Percentiles rank a stretch among this genome's conserved stretches.
These are phyloP conservation scores for Apiospora kogelbergensis DNA, from an alignment of 2,329 filamentous ascomycete genomes.

Conservation along the genomic window DNA sequence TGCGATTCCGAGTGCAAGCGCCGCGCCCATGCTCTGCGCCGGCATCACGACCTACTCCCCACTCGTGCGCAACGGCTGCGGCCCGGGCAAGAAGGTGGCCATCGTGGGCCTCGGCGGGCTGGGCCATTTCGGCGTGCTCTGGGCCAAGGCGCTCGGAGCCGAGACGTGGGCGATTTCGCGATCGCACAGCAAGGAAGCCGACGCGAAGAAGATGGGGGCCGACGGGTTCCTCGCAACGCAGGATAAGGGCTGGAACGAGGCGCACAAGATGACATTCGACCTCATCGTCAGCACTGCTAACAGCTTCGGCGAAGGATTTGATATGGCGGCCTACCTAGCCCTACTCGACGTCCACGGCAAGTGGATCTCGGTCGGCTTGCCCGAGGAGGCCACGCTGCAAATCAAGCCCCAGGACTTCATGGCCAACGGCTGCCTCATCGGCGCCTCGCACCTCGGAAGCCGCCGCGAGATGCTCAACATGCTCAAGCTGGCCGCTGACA, in stretches of 20 bases:
- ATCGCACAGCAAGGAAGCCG: constrained; percentile 58
- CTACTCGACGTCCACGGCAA: constrained; percentile 79
- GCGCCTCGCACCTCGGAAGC: constrained; percentile 69
- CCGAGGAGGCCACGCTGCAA: constrained; percentile 70
- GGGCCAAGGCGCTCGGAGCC: constrained; percentile 65
- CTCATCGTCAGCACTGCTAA: constrained; percentile 76
- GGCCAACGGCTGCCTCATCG: constrained; percentile 71
- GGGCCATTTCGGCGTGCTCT: constrained; percentile 70
- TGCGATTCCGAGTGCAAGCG: constrained; percentile 58
- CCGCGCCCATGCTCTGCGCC: constrained; percentile 82
- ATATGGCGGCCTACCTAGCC: constrained; percentile 70
- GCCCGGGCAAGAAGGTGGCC: constrained; percentile 76
- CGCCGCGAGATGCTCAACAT: constrained; percentile 70
- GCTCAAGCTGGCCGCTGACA: constrained; percentile 69
- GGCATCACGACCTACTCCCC: constrained; percentile 80
- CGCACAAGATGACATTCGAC: constrained; percentile 66
- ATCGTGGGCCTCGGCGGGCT: constrained; percentile 73
- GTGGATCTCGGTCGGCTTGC: constrained; percentile 79
- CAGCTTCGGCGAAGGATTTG: constrained; percentile 64
- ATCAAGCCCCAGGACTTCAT: constrained; percentile 76
- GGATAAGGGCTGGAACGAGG: constrained; percentile 57
- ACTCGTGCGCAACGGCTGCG: constrained; percentile 71
- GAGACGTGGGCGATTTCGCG: constrained; percentile 64
- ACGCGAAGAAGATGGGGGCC: constrained; percentile 59
- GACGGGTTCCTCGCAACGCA: constrained; percentile 59